Percentiles rank a stretch among this genome's conserved stretches.
Conservation (phyloP, 306 rosid species). For the Medicago lupulina region DNA sequence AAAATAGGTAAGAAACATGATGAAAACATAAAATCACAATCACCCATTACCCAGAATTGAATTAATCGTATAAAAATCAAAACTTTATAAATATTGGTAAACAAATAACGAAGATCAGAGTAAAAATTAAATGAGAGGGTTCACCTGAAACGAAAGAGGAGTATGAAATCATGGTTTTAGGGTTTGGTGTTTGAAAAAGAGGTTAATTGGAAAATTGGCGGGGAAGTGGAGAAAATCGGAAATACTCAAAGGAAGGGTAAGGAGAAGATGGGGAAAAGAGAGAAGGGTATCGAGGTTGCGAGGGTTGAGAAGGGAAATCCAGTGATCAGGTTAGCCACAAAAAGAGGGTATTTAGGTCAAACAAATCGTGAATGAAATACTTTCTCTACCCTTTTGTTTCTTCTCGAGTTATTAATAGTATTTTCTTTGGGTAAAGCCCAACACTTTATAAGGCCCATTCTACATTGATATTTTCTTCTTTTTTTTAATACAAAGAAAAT, state of each 20-base stretch:
- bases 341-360: conserved; percentile 95
- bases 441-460: neutral
- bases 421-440: neutral
- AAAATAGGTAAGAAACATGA: too few relatives aligned
- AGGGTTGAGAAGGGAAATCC: conserved; percentile 91
- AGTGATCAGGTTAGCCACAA: conserved; percentile 52
- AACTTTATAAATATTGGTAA: conserved; percentile 18
- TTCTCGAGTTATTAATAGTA: neutral
- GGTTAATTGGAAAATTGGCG: conserved; percentile 66
- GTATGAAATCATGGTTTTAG: neutral
- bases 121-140: neutral
- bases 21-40: conserved; percentile 24
- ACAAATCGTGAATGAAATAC: conserved; percentile 9
- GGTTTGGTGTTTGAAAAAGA: conserved; percentile 55
- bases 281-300: conserved; percentile 65
- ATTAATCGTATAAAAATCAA: conserved; percentile 6
- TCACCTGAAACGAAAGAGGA: neutral
- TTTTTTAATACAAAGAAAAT: too few relatives aligned
- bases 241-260: conserved; percentile 27
- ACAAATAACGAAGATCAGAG: neutral
- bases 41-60: conserved; percentile 9
- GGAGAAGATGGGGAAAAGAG: neutral
- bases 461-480: too few relatives aligned
- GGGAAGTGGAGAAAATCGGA: conserved; percentile 82
- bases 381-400: neutral